These are phyloP conservation scores for Raphanus raphanistrum DNA, from an alignment of 345 rosid species.

Conservation along the genomic window DNA sequence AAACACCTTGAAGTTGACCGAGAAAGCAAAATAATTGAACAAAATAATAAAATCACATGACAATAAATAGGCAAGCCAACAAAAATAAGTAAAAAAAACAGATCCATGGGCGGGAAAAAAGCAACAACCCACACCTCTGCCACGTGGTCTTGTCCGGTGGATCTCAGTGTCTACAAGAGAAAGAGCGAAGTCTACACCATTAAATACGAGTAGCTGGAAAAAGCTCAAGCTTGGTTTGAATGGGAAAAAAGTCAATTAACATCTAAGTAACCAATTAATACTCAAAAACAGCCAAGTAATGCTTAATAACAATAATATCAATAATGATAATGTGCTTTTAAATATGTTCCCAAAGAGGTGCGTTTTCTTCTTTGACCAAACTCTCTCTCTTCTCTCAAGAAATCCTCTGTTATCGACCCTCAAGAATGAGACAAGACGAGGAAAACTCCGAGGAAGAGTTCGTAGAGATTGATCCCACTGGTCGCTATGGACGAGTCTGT, in stretches of 20 bases:
- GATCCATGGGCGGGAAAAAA: slow-evolving; percentile 39
- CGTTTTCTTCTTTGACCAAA: background rate
- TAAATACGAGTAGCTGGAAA: slow-evolving; percentile 14
- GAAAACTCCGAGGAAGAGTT: slow-evolving; percentile 66
- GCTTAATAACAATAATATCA: background rate
- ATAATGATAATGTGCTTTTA: background rate
- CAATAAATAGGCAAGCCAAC: slow-evolving; percentile 14
- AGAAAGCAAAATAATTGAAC: slow-evolving; percentile 1
- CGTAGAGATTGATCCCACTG: slow-evolving; percentile 81
- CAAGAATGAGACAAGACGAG: slow-evolving; percentile 47
- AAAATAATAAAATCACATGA: slow-evolving; percentile 23
- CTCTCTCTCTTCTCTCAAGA: background rate
- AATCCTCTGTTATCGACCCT: slow-evolving; percentile 7
- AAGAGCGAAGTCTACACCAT: slow-evolving; percentile 20
- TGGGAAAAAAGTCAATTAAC: background rate
- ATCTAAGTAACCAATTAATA: background rate
- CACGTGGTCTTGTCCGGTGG: slow-evolving; percentile 38
- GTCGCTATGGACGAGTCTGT: slow-evolving; percentile 91
- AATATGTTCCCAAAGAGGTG: background rate
- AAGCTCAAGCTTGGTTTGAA: slow-evolving; percentile 3
- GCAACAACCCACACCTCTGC: slow-evolving; percentile 36
- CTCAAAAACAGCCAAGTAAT: background rate
- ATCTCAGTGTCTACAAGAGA: slow-evolving; percentile 27
- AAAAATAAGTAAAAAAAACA: slow-evolving; percentile 7
- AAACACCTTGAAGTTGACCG: slow-evolving; percentile 24